These are phyloP conservation scores for Colletotrichum navitas DNA, from an alignment of 2,329 filamentous ascomycete species.

Conservation along the genomic window DNA sequence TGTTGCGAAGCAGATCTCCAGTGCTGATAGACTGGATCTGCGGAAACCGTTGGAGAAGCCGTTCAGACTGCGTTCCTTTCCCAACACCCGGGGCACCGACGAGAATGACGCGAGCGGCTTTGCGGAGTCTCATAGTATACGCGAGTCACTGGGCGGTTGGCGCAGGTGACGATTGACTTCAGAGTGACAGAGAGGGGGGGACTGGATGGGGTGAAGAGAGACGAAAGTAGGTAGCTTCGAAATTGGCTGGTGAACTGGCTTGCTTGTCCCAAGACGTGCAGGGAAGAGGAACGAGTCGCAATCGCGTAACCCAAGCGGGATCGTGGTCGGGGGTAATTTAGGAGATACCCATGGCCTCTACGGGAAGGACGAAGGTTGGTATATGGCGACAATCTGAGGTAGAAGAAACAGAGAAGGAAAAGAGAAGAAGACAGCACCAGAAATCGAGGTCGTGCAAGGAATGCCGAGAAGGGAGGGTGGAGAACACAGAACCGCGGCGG, in stretches of 20 bases:
- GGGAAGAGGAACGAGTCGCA: constrained; percentile 37
- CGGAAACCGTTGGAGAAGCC: constrained; percentile 87
- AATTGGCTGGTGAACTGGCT: constrained; percentile 27
- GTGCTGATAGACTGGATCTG: constrained; percentile 93
- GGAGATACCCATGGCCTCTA: constrained; percentile 35
- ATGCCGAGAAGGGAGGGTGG: constrained; percentile 40
- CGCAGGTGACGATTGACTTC: constrained; percentile 29
- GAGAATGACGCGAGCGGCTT: constrained; percentile 92
- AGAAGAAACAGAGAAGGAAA: constrained; percentile 4
- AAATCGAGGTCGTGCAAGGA: constrained; percentile 34
- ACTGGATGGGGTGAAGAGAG: background rate
- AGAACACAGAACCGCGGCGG: constrained; percentile 40
- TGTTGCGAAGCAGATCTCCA: constrained; percentile 89
- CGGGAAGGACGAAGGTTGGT: constrained; percentile 21
- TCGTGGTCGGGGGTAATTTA: constrained; percentile 35
- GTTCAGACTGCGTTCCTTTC: constrained; percentile 95
- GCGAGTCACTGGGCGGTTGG: constrained; percentile 25
- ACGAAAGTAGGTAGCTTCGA: constrained; percentile 19
- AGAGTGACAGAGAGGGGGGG: constrained; percentile 8
- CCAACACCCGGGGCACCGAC: constrained; percentile 96
- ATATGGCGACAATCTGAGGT: constrained; percentile 18
- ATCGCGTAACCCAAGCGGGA: constrained; percentile 39
- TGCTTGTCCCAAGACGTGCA: constrained; percentile 33
- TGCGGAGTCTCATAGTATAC: constrained; percentile 72
- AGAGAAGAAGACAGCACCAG: constrained; percentile 1